These are phyloP conservation scores for Flaveria floridana DNA, from an alignment of 140 eudicot species.

Conservation along the genomic window DNA sequence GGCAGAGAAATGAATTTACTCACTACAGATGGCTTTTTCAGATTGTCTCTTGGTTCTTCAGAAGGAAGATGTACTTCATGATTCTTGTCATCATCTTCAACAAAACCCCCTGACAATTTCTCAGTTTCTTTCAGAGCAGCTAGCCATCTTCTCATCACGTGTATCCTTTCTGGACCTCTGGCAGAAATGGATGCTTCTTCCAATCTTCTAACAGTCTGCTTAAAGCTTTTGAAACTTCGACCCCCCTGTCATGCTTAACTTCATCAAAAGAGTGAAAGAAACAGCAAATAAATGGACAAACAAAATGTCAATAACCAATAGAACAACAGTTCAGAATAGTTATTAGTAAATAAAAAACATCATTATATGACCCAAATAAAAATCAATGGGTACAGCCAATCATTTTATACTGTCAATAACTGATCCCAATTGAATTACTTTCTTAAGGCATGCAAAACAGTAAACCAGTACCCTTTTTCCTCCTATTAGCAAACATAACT, in stretches of 20 bases:
- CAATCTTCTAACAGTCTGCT: constrained; percentile 78
- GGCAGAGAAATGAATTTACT: constrained; percentile 31
- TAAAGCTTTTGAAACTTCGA: constrained; percentile 70
- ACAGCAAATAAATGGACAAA: constrained; percentile 13
- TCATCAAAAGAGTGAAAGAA: constrained; percentile 21
- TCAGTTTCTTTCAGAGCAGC: constrained; percentile 64
- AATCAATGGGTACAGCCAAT: background rate
- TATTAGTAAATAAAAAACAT: background rate
- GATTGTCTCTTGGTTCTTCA: constrained; percentile 56
- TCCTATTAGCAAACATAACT: constrained; percentile 1
- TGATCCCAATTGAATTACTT: background rate
- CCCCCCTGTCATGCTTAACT: constrained; percentile 49
- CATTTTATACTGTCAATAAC: background rate
- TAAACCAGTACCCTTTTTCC: no score
- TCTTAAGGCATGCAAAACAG: background rate
- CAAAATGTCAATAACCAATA: background rate
- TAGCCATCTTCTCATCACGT: constrained; percentile 78
- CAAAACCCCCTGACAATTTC: constrained; percentile 41
- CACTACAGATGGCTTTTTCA: constrained; percentile 61
- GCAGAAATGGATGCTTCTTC: constrained; percentile 87
- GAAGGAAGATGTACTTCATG: constrained; percentile 44
- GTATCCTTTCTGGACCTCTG: constrained; percentile 79
- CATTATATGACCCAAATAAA: background rate
- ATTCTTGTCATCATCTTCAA: constrained; percentile 54
- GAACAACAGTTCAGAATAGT: background rate